phyloP scores from a whole-genome alignment of 2,329 filamentous ascomycete species.

The Beauveria sp. region DNA sequence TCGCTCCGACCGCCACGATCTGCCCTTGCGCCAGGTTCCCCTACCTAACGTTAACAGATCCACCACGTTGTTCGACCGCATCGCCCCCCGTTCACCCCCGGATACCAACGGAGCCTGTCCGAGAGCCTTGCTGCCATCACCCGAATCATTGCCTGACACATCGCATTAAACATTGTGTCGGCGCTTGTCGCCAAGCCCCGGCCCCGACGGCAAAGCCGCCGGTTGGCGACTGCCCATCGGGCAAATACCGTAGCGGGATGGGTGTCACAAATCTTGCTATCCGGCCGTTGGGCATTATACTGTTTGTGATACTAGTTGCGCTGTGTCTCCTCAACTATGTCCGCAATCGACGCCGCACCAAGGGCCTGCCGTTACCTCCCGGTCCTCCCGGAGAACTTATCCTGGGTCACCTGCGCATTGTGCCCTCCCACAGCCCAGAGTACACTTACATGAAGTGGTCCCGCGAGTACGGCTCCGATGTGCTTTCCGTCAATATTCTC shows the following conservation, averaged over 20 bases:
- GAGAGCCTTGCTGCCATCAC: not conserved
- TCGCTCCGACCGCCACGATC: not conserved
- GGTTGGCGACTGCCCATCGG: not conserved
- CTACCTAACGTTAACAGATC: not conserved
- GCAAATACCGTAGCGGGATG: not conserved
- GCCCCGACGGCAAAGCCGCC: conserved; percentile 1
- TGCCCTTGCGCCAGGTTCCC: not conserved
- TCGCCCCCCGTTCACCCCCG: not conserved
- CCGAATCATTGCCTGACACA: not conserved
- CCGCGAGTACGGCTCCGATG: conserved; percentile 42
- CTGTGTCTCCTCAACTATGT: conserved; percentile 9
- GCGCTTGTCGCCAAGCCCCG: not conserved
- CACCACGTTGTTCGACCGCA: not conserved
- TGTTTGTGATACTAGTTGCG: not conserved
- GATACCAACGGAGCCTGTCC: not conserved
- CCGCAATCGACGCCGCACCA: not conserved
- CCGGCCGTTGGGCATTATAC: not conserved
- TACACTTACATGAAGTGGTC: conserved; percentile 24
- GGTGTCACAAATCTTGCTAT: not conserved
- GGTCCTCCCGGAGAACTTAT: conserved; percentile 29
- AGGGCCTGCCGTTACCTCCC: conserved; percentile 21
- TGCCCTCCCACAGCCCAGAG: conserved; percentile 27
- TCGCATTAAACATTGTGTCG: not conserved
- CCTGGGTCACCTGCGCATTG: conserved; percentile 35
- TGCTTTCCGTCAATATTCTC: conserved; percentile 26